phyloP scores from a whole-genome alignment of 768 basidiomycete species.

The Auricularia sp. region DNA sequence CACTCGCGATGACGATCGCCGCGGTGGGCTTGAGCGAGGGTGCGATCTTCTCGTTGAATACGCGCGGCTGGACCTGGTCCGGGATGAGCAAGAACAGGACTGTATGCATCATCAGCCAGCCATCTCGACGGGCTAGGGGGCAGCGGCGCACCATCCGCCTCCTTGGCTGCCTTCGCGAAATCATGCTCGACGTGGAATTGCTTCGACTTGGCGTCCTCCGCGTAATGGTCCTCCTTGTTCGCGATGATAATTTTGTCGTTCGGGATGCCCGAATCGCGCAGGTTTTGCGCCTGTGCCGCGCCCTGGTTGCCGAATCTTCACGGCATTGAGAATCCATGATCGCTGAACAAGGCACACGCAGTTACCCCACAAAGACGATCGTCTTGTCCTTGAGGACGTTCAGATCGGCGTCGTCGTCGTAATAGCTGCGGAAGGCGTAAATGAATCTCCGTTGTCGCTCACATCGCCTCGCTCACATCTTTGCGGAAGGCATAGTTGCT shows the following conservation, averaged over 20 bases:
- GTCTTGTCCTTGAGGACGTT: slow-evolving; percentile 35
- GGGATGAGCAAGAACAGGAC: slow-evolving; percentile 54
- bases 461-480: slow-evolving; percentile 34
- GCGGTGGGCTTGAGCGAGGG: slow-evolving; percentile 38
- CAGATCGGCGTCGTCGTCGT: slow-evolving; percentile 52
- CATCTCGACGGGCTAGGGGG: not conserved
- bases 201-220: slow-evolving; percentile 44
- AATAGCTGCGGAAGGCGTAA: slow-evolving; percentile 30
- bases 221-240: slow-evolving; percentile 48
- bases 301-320: slow-evolving; percentile 55
- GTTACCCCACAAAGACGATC: slow-evolving; percentile 52
- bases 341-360: not conserved
- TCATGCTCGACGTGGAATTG: slow-evolving; percentile 49
- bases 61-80: slow-evolving; percentile 50
- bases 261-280: slow-evolving; percentile 51
- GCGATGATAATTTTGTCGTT: slow-evolving; percentile 53
- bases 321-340: not conserved
- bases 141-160: slow-evolving; percentile 40
- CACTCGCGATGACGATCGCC: slow-evolving; percentile 49
- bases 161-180: slow-evolving; percentile 43
- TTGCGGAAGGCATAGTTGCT: slow-evolving; percentile 31
- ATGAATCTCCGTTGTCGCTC: not conserved
- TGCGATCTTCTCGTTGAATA: slow-evolving; percentile 48
- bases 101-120: slow-evolving; percentile 13
- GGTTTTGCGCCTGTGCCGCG: slow-evolving; percentile 54